Evolutionary conservation across 2,329 filamentous ascomycete species (phyloP), one percentile per base, ranked within the genome.

Genomic region (Thielaviopsis populi): DNA sequence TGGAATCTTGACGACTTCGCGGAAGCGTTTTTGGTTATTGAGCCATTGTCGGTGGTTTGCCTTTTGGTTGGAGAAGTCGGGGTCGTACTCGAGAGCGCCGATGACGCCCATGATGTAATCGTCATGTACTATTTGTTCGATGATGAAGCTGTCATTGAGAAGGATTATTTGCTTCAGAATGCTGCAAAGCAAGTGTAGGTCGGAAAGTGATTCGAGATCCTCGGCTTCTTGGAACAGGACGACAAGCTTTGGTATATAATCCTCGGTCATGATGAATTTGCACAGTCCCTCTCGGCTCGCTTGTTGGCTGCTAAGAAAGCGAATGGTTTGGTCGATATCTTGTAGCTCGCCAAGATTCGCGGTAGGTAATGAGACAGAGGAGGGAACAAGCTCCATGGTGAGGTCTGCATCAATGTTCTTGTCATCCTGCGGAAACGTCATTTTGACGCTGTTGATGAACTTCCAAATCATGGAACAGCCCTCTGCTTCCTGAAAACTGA

Each of bases 151-250:
- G 73, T 99, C 94, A 75, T 97, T 99, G 67, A 97, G 83, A 62
- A 97, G 78, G 63, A 99, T 95, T 64, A 97, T 82, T 66, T 87
- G 88, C 79, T 99, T 99, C 89, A 96, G 94, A 72, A 99, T 96
- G 73, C 91, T 96, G 82, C 94, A 99, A 56, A 99, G 78, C 59
- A 88, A 84, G 73, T 97, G 94, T 66, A 99, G 77, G 71, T 97
- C 92, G 24, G 83, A 76, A 8, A 95, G 77, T 72, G 89, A 91
- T 74, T 99, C 90, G 66, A 96, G 81, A 70, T 96, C 89, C 74
- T 99, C 94, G 10, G 94, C 92, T 76, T 89, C 86, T 66, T 88
- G 83, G 58, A 99, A 89, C 61, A 97, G 74, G 0, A 90, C 90
- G 61, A 94, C 86, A 61, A 99, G 79, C 73, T 92, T 95, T 68